A percentile compares a stretch with the other conserved stretches of the same genome.
Conservation (phyloP, 805 yeast genomes). For the Blastobotrys attinorum region DNA sequence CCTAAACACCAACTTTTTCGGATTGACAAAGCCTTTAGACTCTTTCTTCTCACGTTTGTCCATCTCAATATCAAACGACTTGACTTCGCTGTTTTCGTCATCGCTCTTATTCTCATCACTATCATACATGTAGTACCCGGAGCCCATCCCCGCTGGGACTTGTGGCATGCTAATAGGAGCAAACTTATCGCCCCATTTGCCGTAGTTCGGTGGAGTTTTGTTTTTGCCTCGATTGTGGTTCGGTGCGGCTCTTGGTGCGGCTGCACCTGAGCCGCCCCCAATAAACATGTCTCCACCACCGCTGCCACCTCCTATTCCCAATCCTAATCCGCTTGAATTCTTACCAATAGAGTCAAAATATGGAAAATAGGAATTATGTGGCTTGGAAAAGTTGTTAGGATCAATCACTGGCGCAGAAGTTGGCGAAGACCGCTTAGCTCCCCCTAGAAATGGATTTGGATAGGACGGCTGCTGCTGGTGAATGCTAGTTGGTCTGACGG, state of each 20-base stretch:
- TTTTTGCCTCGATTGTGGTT: not conserved
- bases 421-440: not conserved
- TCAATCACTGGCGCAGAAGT: not conserved
- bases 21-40: not conserved
- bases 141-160: not conserved
- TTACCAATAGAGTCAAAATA: too few species aligned
- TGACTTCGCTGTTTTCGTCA: not conserved
- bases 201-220: not conserved
- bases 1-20: conserved; percentile 2
- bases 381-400: not conserved
- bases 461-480: not conserved
- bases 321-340: too few species aligned
- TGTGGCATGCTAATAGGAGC: not conserved
- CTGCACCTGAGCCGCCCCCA: not conserved
- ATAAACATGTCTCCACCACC: not conserved
- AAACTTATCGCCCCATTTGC: not conserved
- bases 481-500: not conserved
- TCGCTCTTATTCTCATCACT: too few species aligned
- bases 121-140: too few species aligned
- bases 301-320: too few species aligned
- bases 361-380: not conserved
- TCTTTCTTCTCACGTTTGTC: not conserved
- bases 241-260: not conserved
- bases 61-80: not conserved
- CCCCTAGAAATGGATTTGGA: not conserved